Evolutionary conservation across 305 asterid genomes (phyloP).

Genomic region (Fraxinus baroniana): DNA sequence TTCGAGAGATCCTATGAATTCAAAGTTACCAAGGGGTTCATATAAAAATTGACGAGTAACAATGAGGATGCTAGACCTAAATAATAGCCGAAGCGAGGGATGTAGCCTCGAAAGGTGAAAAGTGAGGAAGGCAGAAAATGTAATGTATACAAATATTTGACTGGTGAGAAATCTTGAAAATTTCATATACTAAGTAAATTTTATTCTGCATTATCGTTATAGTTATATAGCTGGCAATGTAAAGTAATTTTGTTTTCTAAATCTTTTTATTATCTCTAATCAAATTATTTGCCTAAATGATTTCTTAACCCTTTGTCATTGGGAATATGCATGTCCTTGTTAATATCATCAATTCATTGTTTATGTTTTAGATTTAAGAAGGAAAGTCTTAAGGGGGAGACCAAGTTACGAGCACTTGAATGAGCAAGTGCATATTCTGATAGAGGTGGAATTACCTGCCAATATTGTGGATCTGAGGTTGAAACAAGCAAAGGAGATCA

Average conservation of each 20-base stretch:
- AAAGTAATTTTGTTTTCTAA: background rate
- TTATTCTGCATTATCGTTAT: no score
- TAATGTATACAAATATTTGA: background rate
- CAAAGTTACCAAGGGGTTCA: background rate
- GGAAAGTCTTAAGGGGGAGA: conserved; percentile 64
- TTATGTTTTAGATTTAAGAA: conserved; percentile 40
- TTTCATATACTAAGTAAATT: background rate
- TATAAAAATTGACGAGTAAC: background rate
- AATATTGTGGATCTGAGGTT: conserved; percentile 51
- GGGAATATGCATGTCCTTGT: background rate
- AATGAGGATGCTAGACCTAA: background rate
- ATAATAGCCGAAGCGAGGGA: background rate
- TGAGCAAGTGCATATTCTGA: conserved; percentile 63
- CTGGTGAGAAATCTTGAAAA: background rate
- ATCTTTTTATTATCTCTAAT: background rate
- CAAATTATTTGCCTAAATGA: background rate
- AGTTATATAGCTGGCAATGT: background rate
- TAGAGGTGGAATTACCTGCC: conserved; percentile 70
- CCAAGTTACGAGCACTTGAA: conserved; percentile 81
- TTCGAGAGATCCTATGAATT: background rate
- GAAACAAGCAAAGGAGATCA: conserved; percentile 70
- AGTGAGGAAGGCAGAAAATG: background rate
- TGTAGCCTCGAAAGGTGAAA: background rate
- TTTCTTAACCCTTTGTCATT: background rate
- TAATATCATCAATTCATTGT: conserved; percentile 6